Percentiles rank a stretch among this genome's conserved stretches.
Evolutionary conservation across 75 land plant genomes (phyloP).

Genomic region (Sequoiadendron giganteum): DNA sequence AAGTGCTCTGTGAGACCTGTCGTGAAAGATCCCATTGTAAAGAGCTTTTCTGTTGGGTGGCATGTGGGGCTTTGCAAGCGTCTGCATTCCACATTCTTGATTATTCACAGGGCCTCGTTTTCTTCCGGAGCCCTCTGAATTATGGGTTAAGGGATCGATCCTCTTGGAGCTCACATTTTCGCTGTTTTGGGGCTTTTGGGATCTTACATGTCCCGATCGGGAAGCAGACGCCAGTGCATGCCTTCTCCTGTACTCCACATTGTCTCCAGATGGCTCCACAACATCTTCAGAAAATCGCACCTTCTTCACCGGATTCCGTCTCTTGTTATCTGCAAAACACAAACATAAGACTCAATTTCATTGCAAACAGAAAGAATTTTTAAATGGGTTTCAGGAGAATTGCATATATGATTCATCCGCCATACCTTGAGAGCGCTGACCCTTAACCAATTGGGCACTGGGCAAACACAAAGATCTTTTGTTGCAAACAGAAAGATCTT

Average conservation of each 20-base stretch:
- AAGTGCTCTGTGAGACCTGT: not conserved
- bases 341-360: not conserved
- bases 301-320: not conserved
- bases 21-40: not conserved
- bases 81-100: not conserved
- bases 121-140: not conserved
- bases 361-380: not conserved
- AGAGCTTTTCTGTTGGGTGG: not conserved
- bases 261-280: constrained; percentile 7
- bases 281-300: constrained; percentile 15
- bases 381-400: not conserved
- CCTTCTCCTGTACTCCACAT: constrained; percentile 7
- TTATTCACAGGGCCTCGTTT: not conserved
- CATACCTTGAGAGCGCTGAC: too few relatives aligned
- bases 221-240: not conserved
- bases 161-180: not conserved
- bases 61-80: not conserved
- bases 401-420: not conserved
- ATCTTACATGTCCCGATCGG: not conserved
- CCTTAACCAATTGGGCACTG: too few relatives aligned
- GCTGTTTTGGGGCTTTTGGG: not conserved
- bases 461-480: too few relatives aligned
- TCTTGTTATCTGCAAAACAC: not conserved
- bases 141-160: not conserved
- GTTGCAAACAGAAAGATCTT: too few relatives aligned